phyloP scores from a whole-genome alignment of 257 asterid species.

The Ophiorrhiza pumila region DNA sequence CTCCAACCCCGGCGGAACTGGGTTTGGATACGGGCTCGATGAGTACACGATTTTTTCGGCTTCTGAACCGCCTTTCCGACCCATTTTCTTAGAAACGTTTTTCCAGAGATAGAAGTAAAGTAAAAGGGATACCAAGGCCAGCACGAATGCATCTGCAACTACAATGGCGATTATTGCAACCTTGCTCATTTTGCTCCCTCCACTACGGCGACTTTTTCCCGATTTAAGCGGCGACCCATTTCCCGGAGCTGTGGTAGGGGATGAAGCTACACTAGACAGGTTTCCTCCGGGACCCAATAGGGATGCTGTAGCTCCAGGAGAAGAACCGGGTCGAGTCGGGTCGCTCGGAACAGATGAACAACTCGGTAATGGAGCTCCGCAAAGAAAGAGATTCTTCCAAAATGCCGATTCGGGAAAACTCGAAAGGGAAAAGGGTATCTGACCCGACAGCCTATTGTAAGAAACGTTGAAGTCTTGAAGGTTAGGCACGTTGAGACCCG shows the following conservation, averaged over 20 bases:
- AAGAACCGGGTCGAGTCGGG: slow-evolving; percentile 42
- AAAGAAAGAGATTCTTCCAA: slow-evolving; percentile 35
- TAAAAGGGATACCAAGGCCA: slow-evolving; percentile 45
- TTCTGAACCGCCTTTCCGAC: slow-evolving; percentile 27
- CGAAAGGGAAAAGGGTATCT: slow-evolving; percentile 56
- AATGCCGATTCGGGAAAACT: slow-evolving; percentile 54
- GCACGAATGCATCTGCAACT: slow-evolving; percentile 57
- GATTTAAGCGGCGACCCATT: slow-evolving; percentile 30
- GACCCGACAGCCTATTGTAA: slow-evolving; percentile 45
- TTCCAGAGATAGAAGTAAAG: slow-evolving; percentile 69
- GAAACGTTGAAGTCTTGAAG: slow-evolving; percentile 81
- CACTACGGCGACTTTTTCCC: slow-evolving; percentile 14
- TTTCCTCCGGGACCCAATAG: slow-evolving; percentile 38
- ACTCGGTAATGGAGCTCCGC: slow-evolving; percentile 63
- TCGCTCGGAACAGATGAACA: slow-evolving; percentile 35
- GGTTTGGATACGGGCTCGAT: slow-evolving; percentile 65
- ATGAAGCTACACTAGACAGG: slow-evolving; percentile 40
- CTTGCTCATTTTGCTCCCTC: slow-evolving; percentile 42
- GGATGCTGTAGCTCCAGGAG: slow-evolving; percentile 43
- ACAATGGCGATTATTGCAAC: slow-evolving; percentile 59
- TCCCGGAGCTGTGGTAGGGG: slow-evolving; percentile 51
- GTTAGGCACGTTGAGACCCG: slow-evolving; percentile 36
- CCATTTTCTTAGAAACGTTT: slow-evolving; percentile 23
- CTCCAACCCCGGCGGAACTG: slow-evolving; percentile 40
- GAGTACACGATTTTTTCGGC: slow-evolving; percentile 63